These are phyloP conservation scores for Pyricularia grisea DNA, from an alignment of 2,329 filamentous ascomycete genomes.

Conservation along the genomic window DNA sequence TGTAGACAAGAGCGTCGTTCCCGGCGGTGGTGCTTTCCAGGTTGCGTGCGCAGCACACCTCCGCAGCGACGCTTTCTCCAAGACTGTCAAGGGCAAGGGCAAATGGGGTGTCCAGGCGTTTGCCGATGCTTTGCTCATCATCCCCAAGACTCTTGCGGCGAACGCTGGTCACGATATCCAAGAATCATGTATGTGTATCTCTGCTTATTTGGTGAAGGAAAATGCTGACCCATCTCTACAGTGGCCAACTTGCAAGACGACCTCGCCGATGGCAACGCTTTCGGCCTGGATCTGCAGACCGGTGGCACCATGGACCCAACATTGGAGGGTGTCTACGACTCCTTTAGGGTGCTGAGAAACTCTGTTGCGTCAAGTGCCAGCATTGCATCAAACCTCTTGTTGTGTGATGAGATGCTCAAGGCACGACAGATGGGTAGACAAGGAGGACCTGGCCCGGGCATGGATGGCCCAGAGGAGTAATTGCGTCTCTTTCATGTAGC, in stretches of 20 bases:
- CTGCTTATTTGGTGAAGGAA: constrained; percentile 7
- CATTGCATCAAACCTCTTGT: constrained; percentile 87
- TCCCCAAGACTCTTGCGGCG: constrained; percentile 93
- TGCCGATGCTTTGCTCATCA: constrained; percentile 86
- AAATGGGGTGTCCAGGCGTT: constrained; percentile 95
- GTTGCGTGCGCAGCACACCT: constrained; percentile 84
- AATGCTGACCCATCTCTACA: constrained; percentile 23
- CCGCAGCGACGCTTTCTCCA: constrained; percentile 75
- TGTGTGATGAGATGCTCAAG: constrained; percentile 97
- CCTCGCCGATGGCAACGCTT: constrained; percentile 70
- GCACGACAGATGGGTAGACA: constrained; percentile 83
- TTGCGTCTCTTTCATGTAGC: constrained; percentile 6
- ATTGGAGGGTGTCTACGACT: constrained; percentile 88
- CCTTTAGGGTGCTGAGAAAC: constrained; percentile 89
- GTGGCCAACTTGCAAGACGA: constrained; percentile 85
- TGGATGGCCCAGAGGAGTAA: constrained; percentile 50
- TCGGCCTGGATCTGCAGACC: constrained; percentile 77
- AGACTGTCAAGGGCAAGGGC: constrained; percentile 93
- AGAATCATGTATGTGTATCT: constrained; percentile 65
- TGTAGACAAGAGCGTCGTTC: constrained; percentile 92
- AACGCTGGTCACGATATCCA: constrained; percentile 97
- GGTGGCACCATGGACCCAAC: constrained; percentile 94
- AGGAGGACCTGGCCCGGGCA: constrained; percentile 53
- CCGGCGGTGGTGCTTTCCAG: constrained; percentile 92
- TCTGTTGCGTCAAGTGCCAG: constrained; percentile 88